A percentile compares a stretch with the other conserved stretches of the same genome.
Conservation (phyloP, 2,329 filamentous ascomycete genomes). For the Hypoxylon sp. region DNA sequence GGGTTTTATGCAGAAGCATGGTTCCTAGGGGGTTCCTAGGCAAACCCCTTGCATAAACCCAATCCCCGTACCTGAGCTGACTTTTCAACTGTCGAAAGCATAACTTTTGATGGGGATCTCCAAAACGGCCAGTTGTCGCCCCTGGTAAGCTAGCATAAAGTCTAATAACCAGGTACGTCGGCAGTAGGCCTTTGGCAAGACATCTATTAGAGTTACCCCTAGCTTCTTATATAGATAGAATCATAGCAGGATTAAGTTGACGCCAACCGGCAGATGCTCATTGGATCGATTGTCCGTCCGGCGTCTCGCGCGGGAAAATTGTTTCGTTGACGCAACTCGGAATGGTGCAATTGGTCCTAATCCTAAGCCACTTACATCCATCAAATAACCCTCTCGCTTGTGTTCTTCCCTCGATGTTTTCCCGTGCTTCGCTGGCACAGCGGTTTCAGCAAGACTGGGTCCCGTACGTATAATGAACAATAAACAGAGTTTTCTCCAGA, state of each 20-base stretch:
- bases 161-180: conserved; percentile 7
- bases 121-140: neutral
- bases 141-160: conserved; percentile 14
- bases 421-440: conserved; percentile 25
- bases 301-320: conserved; percentile 46
- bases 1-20: conserved; percentile 23
- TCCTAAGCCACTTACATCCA: conserved; percentile 36
- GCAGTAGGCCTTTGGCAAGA: conserved; percentile 14
- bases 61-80: conserved; percentile 31
- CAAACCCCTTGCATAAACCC: conserved; percentile 40
- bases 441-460: conserved; percentile 28
- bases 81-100: conserved; percentile 28
- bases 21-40: neutral
- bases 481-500: conserved; percentile 9
- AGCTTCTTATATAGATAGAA: conserved; percentile 11
- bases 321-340: conserved; percentile 41
- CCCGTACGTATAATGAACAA: conserved; percentile 17
- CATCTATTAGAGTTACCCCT: conserved; percentile 26
- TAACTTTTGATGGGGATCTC: conserved; percentile 29
- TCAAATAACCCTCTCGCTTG: conserved; percentile 23
- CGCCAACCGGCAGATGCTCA: conserved; percentile 45
- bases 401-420: conserved; percentile 9
- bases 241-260: conserved; percentile 34
- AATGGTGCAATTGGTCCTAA: conserved; percentile 44
- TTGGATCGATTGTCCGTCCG: conserved; percentile 44